phyloP scores from a whole-genome alignment of 2,329 filamentous ascomycete species.

The Fusarium globosum region DNA sequence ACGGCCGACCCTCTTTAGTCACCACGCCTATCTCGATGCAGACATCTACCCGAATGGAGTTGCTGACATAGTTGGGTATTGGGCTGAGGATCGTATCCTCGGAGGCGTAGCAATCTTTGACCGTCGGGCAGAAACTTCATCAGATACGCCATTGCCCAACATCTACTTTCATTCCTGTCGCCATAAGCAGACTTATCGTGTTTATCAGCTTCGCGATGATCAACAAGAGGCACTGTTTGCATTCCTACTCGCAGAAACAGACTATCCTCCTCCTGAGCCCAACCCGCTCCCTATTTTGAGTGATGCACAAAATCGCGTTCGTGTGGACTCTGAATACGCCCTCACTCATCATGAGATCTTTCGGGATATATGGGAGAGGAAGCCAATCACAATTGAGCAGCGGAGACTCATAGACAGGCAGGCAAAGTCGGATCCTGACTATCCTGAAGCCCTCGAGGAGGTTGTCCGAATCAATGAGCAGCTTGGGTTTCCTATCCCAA shows the following conservation, averaged over 20 bases:
- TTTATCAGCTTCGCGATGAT: not conserved
- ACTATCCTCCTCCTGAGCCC: not conserved
- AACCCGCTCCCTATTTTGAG: not conserved
- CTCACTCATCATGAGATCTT: not conserved
- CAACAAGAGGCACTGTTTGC: not conserved
- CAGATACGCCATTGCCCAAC: not conserved
- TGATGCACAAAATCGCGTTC: not conserved
- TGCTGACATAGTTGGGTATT: not conserved
- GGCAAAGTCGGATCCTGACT: not conserved
- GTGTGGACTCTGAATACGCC: not conserved
- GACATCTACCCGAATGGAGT: not conserved
- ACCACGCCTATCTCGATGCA: not conserved
- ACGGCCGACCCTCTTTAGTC: not conserved
- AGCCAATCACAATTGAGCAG: not conserved
- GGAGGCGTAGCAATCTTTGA: not conserved
- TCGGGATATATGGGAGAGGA: not conserved
- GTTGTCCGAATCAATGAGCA: not conserved
- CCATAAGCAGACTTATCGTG: not conserved
- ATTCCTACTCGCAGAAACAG: not conserved
- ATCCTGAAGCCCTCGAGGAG: not conserved
- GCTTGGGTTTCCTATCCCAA: not conserved
- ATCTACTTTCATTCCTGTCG: not conserved
- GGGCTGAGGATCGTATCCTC: not conserved
- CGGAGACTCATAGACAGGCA: not conserved
- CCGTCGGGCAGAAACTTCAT: not conserved